phyloP scores from a whole-genome alignment of 78 protist genomes.

The Emiliania huxleyi region DNA sequence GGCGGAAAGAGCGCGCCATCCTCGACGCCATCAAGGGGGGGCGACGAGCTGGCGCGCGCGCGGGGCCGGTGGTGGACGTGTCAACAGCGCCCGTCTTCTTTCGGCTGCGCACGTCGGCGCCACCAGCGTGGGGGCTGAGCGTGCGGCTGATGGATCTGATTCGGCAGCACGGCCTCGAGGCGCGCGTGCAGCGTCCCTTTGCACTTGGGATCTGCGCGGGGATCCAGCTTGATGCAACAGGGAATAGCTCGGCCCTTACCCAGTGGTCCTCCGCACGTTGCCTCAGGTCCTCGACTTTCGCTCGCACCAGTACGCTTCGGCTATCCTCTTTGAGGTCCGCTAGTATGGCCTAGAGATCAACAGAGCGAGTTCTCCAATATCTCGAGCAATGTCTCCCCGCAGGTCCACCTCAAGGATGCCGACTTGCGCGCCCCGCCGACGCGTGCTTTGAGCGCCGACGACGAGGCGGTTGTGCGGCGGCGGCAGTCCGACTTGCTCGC shows the following conservation, averaged over 20 bases:
- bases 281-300: conserved; percentile 10
- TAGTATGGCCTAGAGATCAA: too few species aligned
- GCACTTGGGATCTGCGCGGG: too few species aligned
- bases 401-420: neutral
- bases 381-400: too few species aligned
- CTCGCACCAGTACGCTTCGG: neutral
- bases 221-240: too few species aligned
- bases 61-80: neutral
- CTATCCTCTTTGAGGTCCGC: neutral
- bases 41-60: neutral
- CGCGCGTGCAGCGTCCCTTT: too few species aligned
- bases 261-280: too few species aligned
- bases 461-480: neutral
- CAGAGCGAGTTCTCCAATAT: too few species aligned
- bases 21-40: neutral
- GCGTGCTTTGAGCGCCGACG: neutral
- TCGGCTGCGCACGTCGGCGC: neutral
- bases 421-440: neutral
- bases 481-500: neutral
- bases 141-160: neutral
- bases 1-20: neutral
- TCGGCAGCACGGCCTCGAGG: neutral
- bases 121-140: neutral
- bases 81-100: neutral
- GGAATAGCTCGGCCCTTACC: too few species aligned